Evolutionary conservation across 176 grass and related monocot genomes (phyloP).

Genomic region (Tillandsia leiboldiana): DNA sequence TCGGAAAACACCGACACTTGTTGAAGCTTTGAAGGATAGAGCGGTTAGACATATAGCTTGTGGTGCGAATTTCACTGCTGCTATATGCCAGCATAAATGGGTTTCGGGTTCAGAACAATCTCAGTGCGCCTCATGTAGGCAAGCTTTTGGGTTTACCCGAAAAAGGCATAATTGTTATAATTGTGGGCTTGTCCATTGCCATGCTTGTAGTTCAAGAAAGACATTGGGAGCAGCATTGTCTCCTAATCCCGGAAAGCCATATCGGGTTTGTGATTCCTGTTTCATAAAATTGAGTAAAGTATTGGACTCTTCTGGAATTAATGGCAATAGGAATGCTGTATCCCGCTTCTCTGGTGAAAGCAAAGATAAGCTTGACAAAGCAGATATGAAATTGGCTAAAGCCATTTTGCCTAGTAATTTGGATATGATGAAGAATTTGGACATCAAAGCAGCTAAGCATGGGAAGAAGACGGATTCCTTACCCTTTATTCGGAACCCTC

Average conservation of each 20-base stretch:
- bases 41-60: conserved; percentile 71
- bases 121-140: conserved; percentile 68
- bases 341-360: conserved; percentile 47
- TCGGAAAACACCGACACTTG: conserved; percentile 69
- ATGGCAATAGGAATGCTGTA: conserved; percentile 50
- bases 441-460: conserved; percentile 61
- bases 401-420: conserved; percentile 57
- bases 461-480: conserved; percentile 51
- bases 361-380: conserved; percentile 27
- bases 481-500: conserved; percentile 46
- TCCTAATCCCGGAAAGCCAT: conserved; percentile 82
- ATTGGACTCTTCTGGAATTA: conserved; percentile 34
- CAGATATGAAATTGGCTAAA: conserved; percentile 46
- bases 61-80: conserved; percentile 85
- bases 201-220: conserved; percentile 68
- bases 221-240: conserved; percentile 58
- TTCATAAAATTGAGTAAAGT: conserved; percentile 77
- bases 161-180: conserved; percentile 96
- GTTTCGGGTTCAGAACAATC: conserved; percentile 66
- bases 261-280: conserved; percentile 95
- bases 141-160: conserved; percentile 88
- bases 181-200: conserved; percentile 85
- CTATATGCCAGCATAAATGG: conserved; percentile 85
- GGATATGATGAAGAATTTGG: conserved; percentile 78
- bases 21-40: conserved; percentile 83